phyloP scores from a whole-genome alignment of 345 rosid species.

The Salix purpurea region DNA sequence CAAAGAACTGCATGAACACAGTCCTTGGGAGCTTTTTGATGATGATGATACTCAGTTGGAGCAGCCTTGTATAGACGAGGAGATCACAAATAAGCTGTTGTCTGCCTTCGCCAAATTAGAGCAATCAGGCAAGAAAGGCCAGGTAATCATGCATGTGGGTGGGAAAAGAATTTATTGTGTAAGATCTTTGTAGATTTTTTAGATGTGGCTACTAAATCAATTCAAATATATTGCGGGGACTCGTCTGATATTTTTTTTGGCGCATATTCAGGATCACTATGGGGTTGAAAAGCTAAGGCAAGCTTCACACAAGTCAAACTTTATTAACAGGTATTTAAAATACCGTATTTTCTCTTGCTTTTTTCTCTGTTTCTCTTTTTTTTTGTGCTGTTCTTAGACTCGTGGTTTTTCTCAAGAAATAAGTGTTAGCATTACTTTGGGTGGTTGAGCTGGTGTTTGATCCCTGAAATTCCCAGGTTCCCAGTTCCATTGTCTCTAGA shows the following conservation, averaged over 20 bases:
- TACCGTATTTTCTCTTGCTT: not conserved
- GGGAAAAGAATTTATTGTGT: not conserved
- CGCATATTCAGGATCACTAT: slow-evolving; percentile 62
- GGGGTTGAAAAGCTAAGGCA: slow-evolving; percentile 78
- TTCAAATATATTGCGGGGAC: not conserved
- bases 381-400: not conserved
- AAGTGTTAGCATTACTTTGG: not conserved
- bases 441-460: not conserved
- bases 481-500: slow-evolving; percentile 83
- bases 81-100: slow-evolving; percentile 45
- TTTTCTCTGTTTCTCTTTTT: too few relatives aligned
- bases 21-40: slow-evolving; percentile 99
- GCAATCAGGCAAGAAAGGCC: slow-evolving; percentile 42
- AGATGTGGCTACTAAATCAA: not conserved
- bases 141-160: slow-evolving; percentile 38
- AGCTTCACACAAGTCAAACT: slow-evolving; percentile 60
- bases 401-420: not conserved
- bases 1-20: slow-evolving; percentile 66
- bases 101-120: slow-evolving; percentile 58
- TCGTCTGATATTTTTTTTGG: slow-evolving; percentile 4
- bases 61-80: slow-evolving; percentile 66
- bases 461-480: slow-evolving; percentile 42
- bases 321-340: slow-evolving; percentile 65
- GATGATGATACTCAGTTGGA: slow-evolving; percentile 59
- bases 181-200: not conserved